phyloP scores from a whole-genome alignment of 495 filamentous ascomycete genomes.

The Trichoderma asperelloides region DNA sequence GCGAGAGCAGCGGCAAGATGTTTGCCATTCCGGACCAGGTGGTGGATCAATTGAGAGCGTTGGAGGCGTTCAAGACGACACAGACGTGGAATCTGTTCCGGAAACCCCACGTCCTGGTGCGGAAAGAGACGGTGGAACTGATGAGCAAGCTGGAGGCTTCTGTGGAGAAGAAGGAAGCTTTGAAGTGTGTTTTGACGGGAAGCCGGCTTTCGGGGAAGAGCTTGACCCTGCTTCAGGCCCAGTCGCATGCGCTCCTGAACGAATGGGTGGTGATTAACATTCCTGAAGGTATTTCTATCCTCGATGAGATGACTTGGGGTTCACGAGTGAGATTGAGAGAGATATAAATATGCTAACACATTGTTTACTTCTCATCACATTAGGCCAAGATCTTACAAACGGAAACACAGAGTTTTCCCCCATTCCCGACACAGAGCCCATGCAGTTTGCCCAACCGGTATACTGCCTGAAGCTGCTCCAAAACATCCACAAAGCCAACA shows the following conservation, averaged over 20 bases:
- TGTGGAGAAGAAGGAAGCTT: conserved; percentile 45
- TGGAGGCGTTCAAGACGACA: conserved; percentile 82
- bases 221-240: conserved; percentile 72
- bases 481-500: conserved; percentile 64
- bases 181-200: conserved; percentile 64
- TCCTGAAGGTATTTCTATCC: conserved; percentile 66
- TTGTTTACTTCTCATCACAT: background rate
- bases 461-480: conserved; percentile 65
- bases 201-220: conserved; percentile 73
- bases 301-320: background rate
- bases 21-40: conserved; percentile 58
- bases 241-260: conserved; percentile 72
- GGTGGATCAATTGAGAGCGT: conserved; percentile 68
- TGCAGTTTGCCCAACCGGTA: conserved; percentile 65
- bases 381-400: conserved; percentile 74
- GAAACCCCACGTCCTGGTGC: conserved; percentile 64
- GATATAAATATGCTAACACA: conserved; percentile 5
- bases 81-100: conserved; percentile 86
- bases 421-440: conserved; percentile 43
- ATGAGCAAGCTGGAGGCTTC: conserved; percentile 47
- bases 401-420: conserved; percentile 71
- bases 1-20: conserved; percentile 51
- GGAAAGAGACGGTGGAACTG: conserved; percentile 65
- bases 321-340: background rate
- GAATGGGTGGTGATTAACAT: conserved; percentile 84